These are phyloP conservation scores for Prunus kanzakura DNA, from an alignment of 306 rosid species.

Conservation along the genomic window DNA sequence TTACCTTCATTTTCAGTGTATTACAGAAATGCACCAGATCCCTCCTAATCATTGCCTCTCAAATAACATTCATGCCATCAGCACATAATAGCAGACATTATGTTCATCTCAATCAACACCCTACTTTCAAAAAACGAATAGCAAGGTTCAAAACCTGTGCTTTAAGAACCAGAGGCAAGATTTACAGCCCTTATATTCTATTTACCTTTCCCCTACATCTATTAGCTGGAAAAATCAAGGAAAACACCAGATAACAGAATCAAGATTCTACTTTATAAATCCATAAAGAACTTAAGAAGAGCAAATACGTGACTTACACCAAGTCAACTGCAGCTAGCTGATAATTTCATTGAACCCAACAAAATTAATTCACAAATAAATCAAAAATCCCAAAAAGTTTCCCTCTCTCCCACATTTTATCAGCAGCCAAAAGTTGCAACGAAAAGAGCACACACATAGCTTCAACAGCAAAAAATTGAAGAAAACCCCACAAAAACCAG, in stretches of 20 bases:
- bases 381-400: not conserved
- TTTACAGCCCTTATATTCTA: not conserved
- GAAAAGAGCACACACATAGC: not conserved
- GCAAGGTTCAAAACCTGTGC: not conserved
- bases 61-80: not conserved
- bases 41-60: not conserved
- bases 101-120: slow-evolving; percentile 1
- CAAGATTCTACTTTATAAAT: not conserved
- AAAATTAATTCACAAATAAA: not conserved
- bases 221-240: not conserved
- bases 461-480: not conserved
- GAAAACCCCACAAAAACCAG: not conserved
- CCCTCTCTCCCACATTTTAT: slow-evolving; percentile 3
- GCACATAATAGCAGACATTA: not conserved
- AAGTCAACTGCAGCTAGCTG: not conserved
- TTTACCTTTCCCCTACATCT: not conserved
- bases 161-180: not conserved
- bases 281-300: not conserved
- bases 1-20: not conserved
- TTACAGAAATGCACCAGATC: not conserved
- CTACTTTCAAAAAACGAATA: not conserved
- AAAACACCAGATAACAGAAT: not conserved
- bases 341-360: not conserved
- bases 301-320: not conserved
- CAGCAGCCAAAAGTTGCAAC: not conserved